Evolutionary conservation across 345 rosid species (phyloP).

Genomic region (Odontarrhena argentea): DNA sequence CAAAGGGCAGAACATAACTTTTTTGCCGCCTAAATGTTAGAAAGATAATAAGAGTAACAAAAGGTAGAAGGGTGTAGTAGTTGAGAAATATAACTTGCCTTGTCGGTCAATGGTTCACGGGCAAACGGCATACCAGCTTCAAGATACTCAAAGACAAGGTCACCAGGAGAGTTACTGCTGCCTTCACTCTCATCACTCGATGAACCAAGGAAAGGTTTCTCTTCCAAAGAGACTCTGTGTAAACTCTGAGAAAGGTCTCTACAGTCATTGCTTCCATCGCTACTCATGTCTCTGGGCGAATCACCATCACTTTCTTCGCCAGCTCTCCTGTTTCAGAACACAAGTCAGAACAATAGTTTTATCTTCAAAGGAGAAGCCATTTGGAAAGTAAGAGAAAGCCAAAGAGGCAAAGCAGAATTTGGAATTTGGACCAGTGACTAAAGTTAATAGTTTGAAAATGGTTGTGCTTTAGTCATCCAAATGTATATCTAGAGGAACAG

Average conservation of each 20-base stretch:
- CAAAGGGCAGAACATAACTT: constrained; percentile 6
- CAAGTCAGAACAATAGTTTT: constrained; percentile 1
- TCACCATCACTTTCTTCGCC: constrained; percentile 61
- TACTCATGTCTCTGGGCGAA: constrained; percentile 58
- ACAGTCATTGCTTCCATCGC: constrained; percentile 56
- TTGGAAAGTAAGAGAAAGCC: background rate
- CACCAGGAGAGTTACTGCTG: constrained; percentile 48
- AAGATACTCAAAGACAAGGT: constrained; percentile 67
- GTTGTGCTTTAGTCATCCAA: background rate
- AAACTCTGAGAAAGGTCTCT: constrained; percentile 50
- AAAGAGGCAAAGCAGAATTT: background rate
- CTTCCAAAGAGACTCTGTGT: constrained; percentile 53
- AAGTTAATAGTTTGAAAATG: background rate
- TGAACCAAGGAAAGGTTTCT: constrained; percentile 50
- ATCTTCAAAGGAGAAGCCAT: constrained; percentile 11
- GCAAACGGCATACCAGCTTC: constrained; percentile 71
- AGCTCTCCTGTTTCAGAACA: constrained; percentile 38
- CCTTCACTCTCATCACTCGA: constrained; percentile 76
- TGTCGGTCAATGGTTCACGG: constrained; percentile 84
- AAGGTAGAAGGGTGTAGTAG: background rate
- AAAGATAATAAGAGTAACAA: too few relatives aligned
- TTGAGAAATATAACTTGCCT: constrained; percentile 47
- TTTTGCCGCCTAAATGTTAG: background rate
- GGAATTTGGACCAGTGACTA: background rate
- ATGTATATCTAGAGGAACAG: background rate